Evolutionary conservation across 805 yeast genomes (phyloP), one percentile per base, ranked within the genome.

Genomic region (Myxozyma kluyveri): DNA sequence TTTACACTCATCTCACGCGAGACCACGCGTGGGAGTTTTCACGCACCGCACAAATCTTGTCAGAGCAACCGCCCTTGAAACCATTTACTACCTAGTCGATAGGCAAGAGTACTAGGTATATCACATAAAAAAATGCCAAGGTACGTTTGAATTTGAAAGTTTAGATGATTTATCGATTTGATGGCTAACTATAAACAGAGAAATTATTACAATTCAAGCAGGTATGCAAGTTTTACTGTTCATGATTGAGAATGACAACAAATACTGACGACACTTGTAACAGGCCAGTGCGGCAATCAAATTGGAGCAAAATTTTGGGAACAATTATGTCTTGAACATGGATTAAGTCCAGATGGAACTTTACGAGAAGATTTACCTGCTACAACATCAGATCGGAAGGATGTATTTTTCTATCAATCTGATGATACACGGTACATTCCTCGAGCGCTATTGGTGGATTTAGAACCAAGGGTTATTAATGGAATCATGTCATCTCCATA

Each of bases 201-300:
- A 63, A 47, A 62, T 63, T 32, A 63, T 63, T 18, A 63, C 66
- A 2, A 22, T 63, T 9, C 67, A 63, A 49, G 63, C 66, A 37
- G 62, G 61, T 58, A 31, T 27, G 42, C 7, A 6, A 7, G 23
- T 2, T 33, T 19, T 27, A n/a, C 41, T 19, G n/a, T 29, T 12
- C 6, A 23, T 33, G 7, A 35, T 6, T 19, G 29, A 31, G 7
- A 33, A 18, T 14, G 39, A 37, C 21, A 17, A 47, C 17, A 26
- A 19, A 6, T 6, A 35, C 42, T 32, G 7, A 19, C 36, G 27
- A 10, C 27, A 14, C 43, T 14, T n/a, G 17, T 24, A 22, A 37
- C 26, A 45, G 96, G 96, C 23, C 99, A 93, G 71, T 93, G 99
- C 72, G 99, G 99, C 52, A 93, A 93, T 69, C 98, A 91, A 67